Conservation (phyloP, 495 filamentous ascomycete genomes). For the Aspergillus saccharolyticus region DNA sequence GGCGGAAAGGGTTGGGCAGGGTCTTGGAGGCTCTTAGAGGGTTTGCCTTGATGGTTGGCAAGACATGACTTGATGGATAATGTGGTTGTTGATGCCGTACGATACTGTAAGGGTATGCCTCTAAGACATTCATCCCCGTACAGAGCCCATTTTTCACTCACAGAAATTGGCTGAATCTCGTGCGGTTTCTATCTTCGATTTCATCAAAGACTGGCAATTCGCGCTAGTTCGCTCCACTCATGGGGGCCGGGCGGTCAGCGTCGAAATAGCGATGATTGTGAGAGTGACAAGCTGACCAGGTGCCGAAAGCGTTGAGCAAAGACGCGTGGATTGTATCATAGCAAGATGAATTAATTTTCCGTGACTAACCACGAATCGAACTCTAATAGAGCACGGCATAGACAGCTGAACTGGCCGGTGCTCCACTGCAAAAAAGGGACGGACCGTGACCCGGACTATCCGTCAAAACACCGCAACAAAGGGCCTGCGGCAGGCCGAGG, state of each 20-base stretch:
- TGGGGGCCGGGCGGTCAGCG: too few species aligned
- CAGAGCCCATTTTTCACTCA: too few species aligned
- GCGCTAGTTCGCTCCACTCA: too few species aligned
- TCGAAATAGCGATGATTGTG: background rate
- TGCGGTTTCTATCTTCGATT: too few species aligned
- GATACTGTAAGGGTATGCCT: background rate
- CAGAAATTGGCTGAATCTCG: background rate
- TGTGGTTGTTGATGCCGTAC: background rate
- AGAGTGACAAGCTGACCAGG: background rate
- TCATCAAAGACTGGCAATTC: too few species aligned
- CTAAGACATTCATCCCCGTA: background rate
- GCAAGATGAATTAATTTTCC: background rate
- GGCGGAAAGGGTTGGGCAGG: background rate
- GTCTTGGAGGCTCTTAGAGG: background rate
- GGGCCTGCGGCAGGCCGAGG: background rate
- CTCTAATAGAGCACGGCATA: background rate
- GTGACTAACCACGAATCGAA: background rate
- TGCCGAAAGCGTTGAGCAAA: background rate
- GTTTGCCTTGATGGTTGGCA: background rate
- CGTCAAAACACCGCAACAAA: background rate
- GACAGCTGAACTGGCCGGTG: background rate
- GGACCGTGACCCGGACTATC: background rate
- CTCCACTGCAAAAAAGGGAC: background rate
- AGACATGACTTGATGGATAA: background rate
- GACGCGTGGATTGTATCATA: background rate